Percentiles rank a stretch among this genome's conserved stretches.
Conservation (phyloP, 306 rosid genomes). For the Hylodesmum podocarpum region DNA sequence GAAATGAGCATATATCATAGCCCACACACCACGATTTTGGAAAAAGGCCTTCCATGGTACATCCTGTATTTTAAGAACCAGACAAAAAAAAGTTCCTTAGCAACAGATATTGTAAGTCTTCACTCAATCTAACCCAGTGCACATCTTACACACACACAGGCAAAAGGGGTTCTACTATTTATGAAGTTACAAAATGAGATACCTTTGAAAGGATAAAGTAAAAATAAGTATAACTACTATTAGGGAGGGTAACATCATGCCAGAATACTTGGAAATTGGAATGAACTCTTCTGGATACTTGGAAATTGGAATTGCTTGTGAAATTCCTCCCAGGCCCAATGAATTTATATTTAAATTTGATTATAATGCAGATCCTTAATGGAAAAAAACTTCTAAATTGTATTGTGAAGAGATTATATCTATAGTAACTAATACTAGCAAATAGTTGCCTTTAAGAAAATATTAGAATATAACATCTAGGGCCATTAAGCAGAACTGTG, state of each 20-base stretch:
- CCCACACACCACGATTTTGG: conserved; percentile 89
- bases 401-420: background rate
- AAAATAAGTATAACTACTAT: background rate
- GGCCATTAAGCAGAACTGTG: background rate
- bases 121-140: background rate
- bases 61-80: conserved; percentile 52
- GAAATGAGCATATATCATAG: conserved; percentile 94
- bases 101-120: background rate
- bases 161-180: background rate
- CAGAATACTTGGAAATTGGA: too few species aligned
- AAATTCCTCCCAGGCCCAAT: background rate
- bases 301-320: background rate
- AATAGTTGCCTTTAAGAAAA: background rate
- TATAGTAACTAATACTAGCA: background rate
- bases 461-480: background rate
- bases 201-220: background rate
- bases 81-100: conserved; percentile 24
- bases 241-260: conserved; percentile 19
- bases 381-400: background rate
- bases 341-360: background rate
- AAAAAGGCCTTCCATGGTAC: conserved; percentile 91
- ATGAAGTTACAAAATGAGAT: background rate
- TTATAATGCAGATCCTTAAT: background rate
- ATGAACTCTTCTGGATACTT: background rate
- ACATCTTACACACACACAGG: background rate